phyloP scores from a whole-genome alignment of 306 rosid species.

The Ammopiptanthus mongolicus region DNA sequence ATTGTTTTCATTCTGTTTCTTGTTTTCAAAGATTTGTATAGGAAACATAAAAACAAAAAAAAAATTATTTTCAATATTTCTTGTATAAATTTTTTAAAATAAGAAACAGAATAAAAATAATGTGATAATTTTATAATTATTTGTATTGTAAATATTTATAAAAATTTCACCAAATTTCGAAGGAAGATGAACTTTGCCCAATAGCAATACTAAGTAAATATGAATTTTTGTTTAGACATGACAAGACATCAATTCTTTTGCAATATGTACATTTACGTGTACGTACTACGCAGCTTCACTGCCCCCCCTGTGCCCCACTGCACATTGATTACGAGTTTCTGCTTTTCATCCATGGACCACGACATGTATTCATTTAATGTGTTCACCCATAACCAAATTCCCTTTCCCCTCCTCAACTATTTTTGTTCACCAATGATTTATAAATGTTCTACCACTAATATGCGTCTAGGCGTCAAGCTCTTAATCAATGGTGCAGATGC shows the following conservation, averaged over 20 bases:
- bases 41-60: too few relatives aligned
- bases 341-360: conserved; percentile 18
- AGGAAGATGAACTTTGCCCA: too few relatives aligned
- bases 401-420: not conserved
- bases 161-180: too few relatives aligned
- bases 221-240: not conserved
- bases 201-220: too few relatives aligned
- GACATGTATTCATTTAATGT: conserved; percentile 16
- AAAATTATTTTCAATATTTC: too few relatives aligned
- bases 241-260: not conserved
- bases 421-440: not conserved
- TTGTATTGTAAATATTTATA: too few relatives aligned
- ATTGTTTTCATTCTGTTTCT: too few relatives aligned
- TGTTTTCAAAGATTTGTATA: too few relatives aligned
- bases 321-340: not conserved
- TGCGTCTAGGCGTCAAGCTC: not conserved
- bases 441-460: not conserved
- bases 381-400: not conserved
- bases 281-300: not conserved
- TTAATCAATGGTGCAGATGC: not conserved
- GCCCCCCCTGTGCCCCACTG: not conserved
- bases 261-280: not conserved
- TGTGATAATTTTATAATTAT: too few relatives aligned
- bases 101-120: too few relatives aligned
- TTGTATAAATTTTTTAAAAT: too few relatives aligned